phyloP scores from a whole-genome alignment of 2,329 filamentous ascomycete genomes.

The Exophiala calicioides region DNA sequence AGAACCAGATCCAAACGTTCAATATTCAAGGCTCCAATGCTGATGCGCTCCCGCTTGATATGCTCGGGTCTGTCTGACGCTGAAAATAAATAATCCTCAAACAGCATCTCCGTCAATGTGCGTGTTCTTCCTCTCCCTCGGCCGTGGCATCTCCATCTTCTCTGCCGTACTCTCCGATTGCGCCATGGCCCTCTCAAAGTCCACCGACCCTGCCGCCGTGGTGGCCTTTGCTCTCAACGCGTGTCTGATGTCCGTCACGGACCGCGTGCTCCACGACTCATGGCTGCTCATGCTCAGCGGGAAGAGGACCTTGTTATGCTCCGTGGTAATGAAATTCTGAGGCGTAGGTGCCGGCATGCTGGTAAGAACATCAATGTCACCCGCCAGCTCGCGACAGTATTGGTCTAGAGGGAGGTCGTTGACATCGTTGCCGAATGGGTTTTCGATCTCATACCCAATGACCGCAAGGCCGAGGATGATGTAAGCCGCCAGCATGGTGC shows the following conservation, averaged over 20 bases:
- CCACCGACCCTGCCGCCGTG: conserved; percentile 18
- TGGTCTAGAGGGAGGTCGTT: conserved; percentile 77
- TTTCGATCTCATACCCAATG: conserved; percentile 81
- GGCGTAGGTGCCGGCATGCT: conserved; percentile 55
- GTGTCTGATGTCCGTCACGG: conserved; percentile 49
- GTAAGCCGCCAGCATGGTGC: conserved; percentile 69
- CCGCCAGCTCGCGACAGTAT: conserved; percentile 73
- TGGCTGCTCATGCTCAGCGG: conserved; percentile 55
- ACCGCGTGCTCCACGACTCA: conserved; percentile 51
- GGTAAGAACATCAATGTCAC: conserved; percentile 74
- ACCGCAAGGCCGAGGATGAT: conserved; percentile 77
- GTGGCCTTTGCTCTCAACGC: conserved; percentile 42
- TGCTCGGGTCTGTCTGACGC: too few relatives aligned
- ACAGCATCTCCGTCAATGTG: conserved; percentile 11
- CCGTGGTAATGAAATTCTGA: conserved; percentile 53
- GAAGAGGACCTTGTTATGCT: conserved; percentile 58
- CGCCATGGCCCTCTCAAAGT: conserved; percentile 21
- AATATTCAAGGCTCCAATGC: not conserved
- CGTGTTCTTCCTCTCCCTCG: conserved; percentile 37
- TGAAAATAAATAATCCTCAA: conserved; percentile 3
- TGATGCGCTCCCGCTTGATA: conserved; percentile 14
- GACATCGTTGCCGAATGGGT: conserved; percentile 80
- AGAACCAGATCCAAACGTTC: not conserved
- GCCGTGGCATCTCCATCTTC: conserved; percentile 39
- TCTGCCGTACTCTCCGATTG: conserved; percentile 18